Percentiles rank a stretch among this genome's conserved stretches.
These are phyloP conservation scores for Phyllostachys edulis DNA, from an alignment of 176 grass and related monocot genomes.

Conservation along the genomic window DNA sequence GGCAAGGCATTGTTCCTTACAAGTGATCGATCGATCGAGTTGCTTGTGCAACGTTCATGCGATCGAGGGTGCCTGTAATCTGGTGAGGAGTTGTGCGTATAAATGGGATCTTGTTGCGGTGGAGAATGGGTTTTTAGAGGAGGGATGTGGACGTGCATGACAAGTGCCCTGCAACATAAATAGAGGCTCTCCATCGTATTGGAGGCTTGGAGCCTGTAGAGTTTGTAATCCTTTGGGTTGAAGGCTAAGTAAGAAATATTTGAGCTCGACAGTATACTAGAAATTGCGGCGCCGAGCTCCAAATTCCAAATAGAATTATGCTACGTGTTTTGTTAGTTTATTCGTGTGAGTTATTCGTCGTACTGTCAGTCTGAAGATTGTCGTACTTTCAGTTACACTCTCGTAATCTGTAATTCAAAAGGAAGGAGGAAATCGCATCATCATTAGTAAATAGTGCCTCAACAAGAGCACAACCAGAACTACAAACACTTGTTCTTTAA, in stretches of 20 bases:
- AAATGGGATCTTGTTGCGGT: slow-evolving; percentile 32
- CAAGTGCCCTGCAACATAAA: slow-evolving; percentile 55
- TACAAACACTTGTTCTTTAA: neutral
- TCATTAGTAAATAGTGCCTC: neutral
- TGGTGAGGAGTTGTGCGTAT: slow-evolving; percentile 29
- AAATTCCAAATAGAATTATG: neutral
- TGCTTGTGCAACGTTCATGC: slow-evolving; percentile 12
- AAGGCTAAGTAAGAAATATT: slow-evolving; percentile 64
- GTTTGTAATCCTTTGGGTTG: slow-evolving; percentile 52
- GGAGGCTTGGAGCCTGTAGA: neutral
- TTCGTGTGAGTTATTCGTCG: no score
- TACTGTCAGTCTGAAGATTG: neutral
- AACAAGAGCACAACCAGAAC: neutral
- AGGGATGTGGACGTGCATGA: slow-evolving; percentile 83
- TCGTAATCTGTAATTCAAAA: neutral
- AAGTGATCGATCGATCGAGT: neutral
- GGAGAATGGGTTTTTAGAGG: slow-evolving; percentile 20
- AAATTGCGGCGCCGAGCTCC: slow-evolving; percentile 15
- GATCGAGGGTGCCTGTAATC: slow-evolving; percentile 5
- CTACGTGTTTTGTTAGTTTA: neutral
- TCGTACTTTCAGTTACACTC: neutral
- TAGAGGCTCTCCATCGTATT: slow-evolving; percentile 23
- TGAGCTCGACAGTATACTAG: slow-evolving; percentile 31
- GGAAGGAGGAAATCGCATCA: neutral
- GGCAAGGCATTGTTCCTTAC: slow-evolving; percentile 51